Evolutionary conservation across 139 green algal genomes (phyloP), one percentile per base, ranked within the genome.

Genomic region (Coccomyxa sp.): DNA sequence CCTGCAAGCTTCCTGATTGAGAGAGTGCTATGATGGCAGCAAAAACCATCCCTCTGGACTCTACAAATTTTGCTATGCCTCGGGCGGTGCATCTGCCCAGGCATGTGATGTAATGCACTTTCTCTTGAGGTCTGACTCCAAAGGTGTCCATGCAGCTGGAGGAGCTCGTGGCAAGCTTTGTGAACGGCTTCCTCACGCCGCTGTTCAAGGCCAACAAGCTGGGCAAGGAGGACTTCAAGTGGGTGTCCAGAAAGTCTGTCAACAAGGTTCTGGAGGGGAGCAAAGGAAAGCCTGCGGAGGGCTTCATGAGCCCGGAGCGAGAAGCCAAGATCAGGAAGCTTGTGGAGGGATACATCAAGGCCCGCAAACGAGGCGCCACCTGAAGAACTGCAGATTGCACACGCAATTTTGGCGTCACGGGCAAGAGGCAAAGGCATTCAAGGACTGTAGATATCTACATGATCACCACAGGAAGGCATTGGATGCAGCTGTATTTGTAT

Each of bases 161-260:
- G 7, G 34, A 75, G 24, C 18, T 68, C 6, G 39, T 83, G 7
- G 37, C 12, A 0, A 54, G 74, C 7, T 79, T 78, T 54, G 76
- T 86, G 16, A 74, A 74, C 12, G 33, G 64, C 8, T 7, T 81
- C 22, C 78, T 92, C 39, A 78, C 82, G 58, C 76, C 78, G 1
- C 70, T 76, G 16, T 91, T 82, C 75, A 50, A 73, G 34, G n/a
- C 68, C 5, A 82, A 84, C 68, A 9, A 39, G 27, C 80, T 92
- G 34, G 76, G 75, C 55, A 88, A 82, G 55, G 88, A 92, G 40
- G 70, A 84, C 27, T 91, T 76, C 83, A 92, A 92, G 74, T 82
- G 78, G 73, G 74, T 84, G 68, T 41, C 36, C 35, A 44, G 40
- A 24, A 75, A 75, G n/a, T 69, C 82, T 29, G 64, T 80, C 39